Evolutionary conservation across 192 early-diverging fungal species (phyloP), one percentile per base, ranked within the genome.

Genomic region (Nowakowskiella sp.): DNA sequence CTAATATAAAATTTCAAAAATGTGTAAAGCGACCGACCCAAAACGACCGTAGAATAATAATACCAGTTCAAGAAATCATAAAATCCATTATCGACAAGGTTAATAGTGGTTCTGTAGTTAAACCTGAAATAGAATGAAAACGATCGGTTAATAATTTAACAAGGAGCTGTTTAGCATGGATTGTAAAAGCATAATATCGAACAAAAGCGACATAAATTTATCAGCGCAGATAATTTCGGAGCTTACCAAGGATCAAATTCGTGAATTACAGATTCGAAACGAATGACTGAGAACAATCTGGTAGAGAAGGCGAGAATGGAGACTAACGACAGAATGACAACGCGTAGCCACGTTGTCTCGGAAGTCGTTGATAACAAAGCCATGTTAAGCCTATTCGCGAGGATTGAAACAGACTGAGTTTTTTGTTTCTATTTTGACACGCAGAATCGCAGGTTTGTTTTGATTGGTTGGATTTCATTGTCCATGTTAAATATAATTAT

Each of bases 51-150:
- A 0, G 19, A 1, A 10, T 51, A 62, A 28, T 25, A 58, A 10
- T 32, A 72, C 97, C 97, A 99, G 73, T 97, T 99, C 83, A 91
- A 91, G 64, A 99, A 99, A 50, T 96, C 90, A 69, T 97, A 96
- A 55, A 89, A 90, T 6, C 92, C 92, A 50, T 91, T 80, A 58
- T 91, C 78, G 23, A 94, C 94, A 4, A 99, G 75, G 61, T 90
- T 81, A 53, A 80, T 78, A 10, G 96, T 99, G 26, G 92, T 88
- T 60, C 96, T 84, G 72, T 95, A 97, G 77, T 97, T 99, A 77
- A 97, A 97, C 90, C 89, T 70, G 33, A 5, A 0, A 9, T 55
- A 8, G 32, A 29, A 21, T 24, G 8, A 10, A 51, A 27, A 55
- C 19, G 42, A 56, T n/a, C 9, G 43, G 3, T 4, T 64, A 9